Conservation (phyloP, 108 stramenopile genomes). For the Chaetoceros tenuissimus region DNA sequence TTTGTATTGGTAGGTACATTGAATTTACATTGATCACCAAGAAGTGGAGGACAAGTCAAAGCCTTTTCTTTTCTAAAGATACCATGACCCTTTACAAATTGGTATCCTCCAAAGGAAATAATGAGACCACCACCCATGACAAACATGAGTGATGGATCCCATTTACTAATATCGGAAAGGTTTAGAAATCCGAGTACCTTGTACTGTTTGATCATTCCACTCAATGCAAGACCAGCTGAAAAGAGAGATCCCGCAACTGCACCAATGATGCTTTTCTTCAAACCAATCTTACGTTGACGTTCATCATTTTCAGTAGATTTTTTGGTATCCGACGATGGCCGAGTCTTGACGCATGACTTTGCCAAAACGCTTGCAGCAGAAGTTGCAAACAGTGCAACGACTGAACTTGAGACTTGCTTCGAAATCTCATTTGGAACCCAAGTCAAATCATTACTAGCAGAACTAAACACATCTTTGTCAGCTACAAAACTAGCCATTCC, state of each 20-base stretch:
- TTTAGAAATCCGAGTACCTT: conserved; percentile 70
- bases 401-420: background rate
- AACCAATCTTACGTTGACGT: background rate
- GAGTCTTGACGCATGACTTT: no score
- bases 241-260: conserved; percentile 25
- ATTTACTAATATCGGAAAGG: conserved; percentile 31
- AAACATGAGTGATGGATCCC: conserved; percentile 68
- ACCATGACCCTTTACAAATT: conserved; percentile 40
- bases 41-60: background rate
- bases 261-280: conserved; percentile 21
- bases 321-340: no score
- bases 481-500: conserved; percentile 20
- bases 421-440: background rate
- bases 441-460: background rate
- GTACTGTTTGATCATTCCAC: conserved; percentile 50
- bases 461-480: background rate
- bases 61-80: conserved; percentile 4
- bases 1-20: conserved; percentile 26
- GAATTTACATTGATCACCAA: conserved; percentile 8
- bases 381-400: background rate
- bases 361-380: background rate
- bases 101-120: conserved; percentile 46
- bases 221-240: conserved; percentile 47
- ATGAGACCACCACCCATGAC: conserved; percentile 75
- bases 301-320: conserved; percentile 10